Conservation (phyloP, 208 protist species). For the Wallacemonas rigidus region DNA sequence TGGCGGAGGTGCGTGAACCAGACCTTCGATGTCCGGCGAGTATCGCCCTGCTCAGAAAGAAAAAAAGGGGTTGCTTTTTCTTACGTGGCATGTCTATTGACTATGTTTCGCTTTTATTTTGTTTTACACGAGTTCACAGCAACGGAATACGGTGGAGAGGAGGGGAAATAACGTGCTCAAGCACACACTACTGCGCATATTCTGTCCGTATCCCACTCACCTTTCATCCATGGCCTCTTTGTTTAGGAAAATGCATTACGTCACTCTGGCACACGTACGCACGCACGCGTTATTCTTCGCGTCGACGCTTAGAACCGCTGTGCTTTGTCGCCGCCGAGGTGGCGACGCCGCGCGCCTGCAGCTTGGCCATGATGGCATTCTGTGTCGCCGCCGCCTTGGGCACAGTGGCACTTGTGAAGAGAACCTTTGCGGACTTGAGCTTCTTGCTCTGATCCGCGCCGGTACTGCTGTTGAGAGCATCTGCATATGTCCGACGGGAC, state of each 20-base stretch:
- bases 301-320: background rate
- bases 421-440: conserved; percentile 55
- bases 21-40: no score
- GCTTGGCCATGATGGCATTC: conserved; percentile 57
- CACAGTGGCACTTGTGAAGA: conserved; percentile 59
- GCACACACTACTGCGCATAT: no score
- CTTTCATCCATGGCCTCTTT: background rate
- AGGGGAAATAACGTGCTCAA: no score
- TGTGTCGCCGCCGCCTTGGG: conserved; percentile 67
- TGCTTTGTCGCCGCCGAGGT: background rate
- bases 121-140: background rate
- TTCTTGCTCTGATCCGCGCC: conserved; percentile 46
- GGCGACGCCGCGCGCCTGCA: conserved; percentile 24
- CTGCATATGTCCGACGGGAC: conserved; percentile 38
- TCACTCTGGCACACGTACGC: background rate
- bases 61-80: background rate
- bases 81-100: background rate
- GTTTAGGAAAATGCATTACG: conserved; percentile 4
- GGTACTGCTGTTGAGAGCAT: conserved; percentile 43
- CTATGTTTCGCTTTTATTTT: background rate
- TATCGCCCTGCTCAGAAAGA: no score
- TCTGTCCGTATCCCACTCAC: background rate
- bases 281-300: conserved; percentile 2
- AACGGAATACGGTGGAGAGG: background rate
- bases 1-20: no score